Evolutionary conservation across 2,329 filamentous ascomycete genomes (phyloP).

Genomic region (Pseudocercospora fuligena): DNA sequence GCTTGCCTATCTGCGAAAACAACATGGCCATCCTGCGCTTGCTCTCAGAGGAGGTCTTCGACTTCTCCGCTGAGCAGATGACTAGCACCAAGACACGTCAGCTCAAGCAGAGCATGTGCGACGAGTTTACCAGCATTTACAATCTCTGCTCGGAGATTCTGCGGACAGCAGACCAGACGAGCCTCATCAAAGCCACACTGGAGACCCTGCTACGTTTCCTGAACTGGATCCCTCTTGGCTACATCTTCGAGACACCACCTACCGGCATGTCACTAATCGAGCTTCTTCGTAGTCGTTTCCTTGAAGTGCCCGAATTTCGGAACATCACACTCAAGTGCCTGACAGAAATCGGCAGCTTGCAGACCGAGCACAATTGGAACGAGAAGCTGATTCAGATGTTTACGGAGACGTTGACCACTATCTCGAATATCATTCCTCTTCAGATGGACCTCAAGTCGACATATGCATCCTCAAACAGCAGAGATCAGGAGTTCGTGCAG

Average conservation of each 20-base stretch:
- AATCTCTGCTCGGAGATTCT: slow-evolving; percentile 96
- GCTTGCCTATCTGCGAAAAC: slow-evolving; percentile 97
- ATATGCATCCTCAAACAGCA: slow-evolving; percentile 87
- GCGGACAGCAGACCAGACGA: slow-evolving; percentile 84
- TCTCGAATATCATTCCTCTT: slow-evolving; percentile 90
- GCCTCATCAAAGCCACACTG: slow-evolving; percentile 91
- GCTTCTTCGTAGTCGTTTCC: slow-evolving; percentile 87
- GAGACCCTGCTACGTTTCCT: slow-evolving; percentile 95
- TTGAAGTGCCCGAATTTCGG: slow-evolving; percentile 91
- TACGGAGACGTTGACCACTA: slow-evolving; percentile 90
- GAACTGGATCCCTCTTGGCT: slow-evolving; percentile 98
- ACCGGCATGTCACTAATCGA: slow-evolving; percentile 73
- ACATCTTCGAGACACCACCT: slow-evolving; percentile 92
- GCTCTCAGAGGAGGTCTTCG: slow-evolving; percentile 96
- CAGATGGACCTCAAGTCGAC: slow-evolving; percentile 88
- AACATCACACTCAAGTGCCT: slow-evolving; percentile 96
- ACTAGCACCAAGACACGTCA: slow-evolving; percentile 97
- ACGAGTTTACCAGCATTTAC: slow-evolving; percentile 98
- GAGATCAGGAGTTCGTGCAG: slow-evolving; percentile 96
- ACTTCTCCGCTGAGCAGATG: slow-evolving; percentile 99
- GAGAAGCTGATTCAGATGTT: slow-evolving; percentile 99
- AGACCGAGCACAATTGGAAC: slow-evolving; percentile 85
- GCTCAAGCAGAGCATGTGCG: slow-evolving; percentile 97
- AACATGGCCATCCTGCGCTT: slow-evolving; percentile 98
- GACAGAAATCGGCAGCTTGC: slow-evolving; percentile 93